These are phyloP conservation scores for Bipolaris cookei DNA, from an alignment of 2,329 filamentous ascomycete species.

Conservation along the genomic window DNA sequence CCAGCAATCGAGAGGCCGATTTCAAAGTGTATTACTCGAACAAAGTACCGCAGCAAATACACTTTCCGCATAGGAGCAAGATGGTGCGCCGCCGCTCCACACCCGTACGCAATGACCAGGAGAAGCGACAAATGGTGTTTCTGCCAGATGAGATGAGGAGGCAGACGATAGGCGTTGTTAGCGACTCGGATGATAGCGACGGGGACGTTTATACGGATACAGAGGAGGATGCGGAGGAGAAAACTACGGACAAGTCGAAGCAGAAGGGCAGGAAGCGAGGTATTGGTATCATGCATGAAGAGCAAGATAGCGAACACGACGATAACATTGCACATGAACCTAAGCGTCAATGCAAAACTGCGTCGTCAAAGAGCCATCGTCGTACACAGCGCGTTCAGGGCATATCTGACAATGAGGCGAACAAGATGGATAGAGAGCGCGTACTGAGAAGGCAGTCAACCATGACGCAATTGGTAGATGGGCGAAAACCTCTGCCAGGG, in stretches of 20 bases:
- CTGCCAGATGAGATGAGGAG: constrained; percentile 37
- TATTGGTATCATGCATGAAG: constrained; percentile 15
- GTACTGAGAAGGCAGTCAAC: constrained; percentile 42
- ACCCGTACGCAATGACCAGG: constrained; percentile 19
- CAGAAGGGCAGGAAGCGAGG: constrained; percentile 27
- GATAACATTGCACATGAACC: constrained; percentile 5
- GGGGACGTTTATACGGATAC: constrained; percentile 15
- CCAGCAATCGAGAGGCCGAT: constrained; percentile 32
- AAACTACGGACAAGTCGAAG: neutral
- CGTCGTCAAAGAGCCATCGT: constrained; percentile 6
- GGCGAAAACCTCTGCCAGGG: constrained; percentile 28
- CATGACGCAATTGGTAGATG: constrained; percentile 44
- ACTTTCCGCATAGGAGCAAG: constrained; percentile 40
- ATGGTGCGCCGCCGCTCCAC: constrained; percentile 32
- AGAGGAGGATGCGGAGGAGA: constrained; percentile 11
- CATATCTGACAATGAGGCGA: constrained; percentile 10
- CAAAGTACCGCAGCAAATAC: constrained; percentile 36
- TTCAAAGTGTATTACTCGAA: constrained; percentile 43
- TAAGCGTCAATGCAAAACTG: constrained; percentile 31
- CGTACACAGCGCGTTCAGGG: constrained; percentile 5
- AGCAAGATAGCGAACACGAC: constrained; percentile 13
- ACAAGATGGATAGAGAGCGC: constrained; percentile 8
- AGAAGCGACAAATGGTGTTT: constrained; percentile 39
- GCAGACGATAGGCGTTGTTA: constrained; percentile 11
- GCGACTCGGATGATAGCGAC: constrained; percentile 24